Percentiles rank a stretch among this genome's conserved stretches.
Conservation (phyloP, 129 eudicot species). For the Scalesia atractyloides region DNA sequence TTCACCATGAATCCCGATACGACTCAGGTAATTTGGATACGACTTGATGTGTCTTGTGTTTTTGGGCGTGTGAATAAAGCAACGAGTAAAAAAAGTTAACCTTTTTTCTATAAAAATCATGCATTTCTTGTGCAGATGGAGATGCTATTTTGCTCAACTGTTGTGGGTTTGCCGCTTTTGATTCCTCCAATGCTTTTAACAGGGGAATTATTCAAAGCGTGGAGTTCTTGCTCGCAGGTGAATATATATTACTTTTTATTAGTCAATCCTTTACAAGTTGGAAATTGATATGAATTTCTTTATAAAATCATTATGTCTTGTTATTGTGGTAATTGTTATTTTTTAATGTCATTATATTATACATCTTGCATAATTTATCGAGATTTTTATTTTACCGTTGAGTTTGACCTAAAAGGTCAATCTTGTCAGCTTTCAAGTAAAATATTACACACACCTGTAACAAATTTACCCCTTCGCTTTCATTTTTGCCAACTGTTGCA, state of each 20-base stretch:
- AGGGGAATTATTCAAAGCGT: conserved; percentile 81
- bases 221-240: conserved; percentile 85
- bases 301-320: not conserved
- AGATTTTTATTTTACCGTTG: not conserved
- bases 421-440: not conserved
- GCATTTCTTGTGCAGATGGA: conserved; percentile 63
- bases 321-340: not conserved
- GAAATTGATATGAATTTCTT: not conserved
- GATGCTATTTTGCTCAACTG: conserved; percentile 94
- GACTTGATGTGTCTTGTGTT: conserved; percentile 6
- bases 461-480: not conserved
- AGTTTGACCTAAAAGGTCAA: not conserved
- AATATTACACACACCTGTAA: not conserved
- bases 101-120: conserved; percentile 1
- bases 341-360: not conserved
- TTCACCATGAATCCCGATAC: conserved; percentile 87
- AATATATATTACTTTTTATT: not conserved
- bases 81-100: conserved; percentile 7
- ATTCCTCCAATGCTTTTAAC: conserved; percentile 92
- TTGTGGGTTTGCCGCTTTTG: conserved; percentile 91
- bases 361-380: not conserved
- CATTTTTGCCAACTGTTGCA: not conserved
- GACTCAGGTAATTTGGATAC: conserved; percentile 59
- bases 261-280: not conserved
- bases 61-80: conserved; percentile 3